A percentile compares a stretch with the other conserved stretches of the same genome.
These are phyloP conservation scores for Rhizopus stolonifer DNA, from an alignment of 371 early-diverging fungal species.

Conservation along the genomic window DNA sequence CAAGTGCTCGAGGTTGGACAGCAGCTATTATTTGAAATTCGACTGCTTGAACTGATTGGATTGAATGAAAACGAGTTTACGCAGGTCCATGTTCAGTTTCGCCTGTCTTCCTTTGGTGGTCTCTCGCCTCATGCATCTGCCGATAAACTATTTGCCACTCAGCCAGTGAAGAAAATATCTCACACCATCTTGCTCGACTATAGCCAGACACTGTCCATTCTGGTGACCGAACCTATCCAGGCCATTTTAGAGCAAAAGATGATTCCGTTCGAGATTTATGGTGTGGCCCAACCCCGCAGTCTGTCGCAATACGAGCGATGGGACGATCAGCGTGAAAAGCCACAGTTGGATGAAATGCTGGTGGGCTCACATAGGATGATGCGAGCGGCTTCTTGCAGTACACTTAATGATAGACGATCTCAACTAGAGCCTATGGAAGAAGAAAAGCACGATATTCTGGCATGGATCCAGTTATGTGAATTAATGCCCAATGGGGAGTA, in stretches of 20 bases:
- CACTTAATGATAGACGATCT: constrained; percentile 33
- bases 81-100: constrained; percentile 77
- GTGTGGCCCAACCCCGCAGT: constrained; percentile 43
- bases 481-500: constrained; percentile 72
- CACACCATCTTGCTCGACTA: constrained; percentile 58
- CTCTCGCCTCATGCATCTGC: constrained; percentile 26
- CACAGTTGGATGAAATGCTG: constrained; percentile 22
- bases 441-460: constrained; percentile 71
- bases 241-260: constrained; percentile 36
- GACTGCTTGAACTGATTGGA: constrained; percentile 63
- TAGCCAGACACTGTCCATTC: constrained; percentile 56
- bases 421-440: constrained; percentile 59
- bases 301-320: constrained; percentile 56
- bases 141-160: constrained; percentile 63
- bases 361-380: neutral
- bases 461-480: constrained; percentile 72
- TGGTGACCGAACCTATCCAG: constrained; percentile 36
- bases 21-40: constrained; percentile 65
- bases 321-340: constrained; percentile 53
- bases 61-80: constrained; percentile 65
- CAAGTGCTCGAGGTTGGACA: constrained; percentile 34
- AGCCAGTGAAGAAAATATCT: constrained; percentile 55
- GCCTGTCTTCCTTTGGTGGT: constrained; percentile 57
- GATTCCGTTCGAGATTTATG: constrained; percentile 63
- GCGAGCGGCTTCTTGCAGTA: neutral